Conservation (phyloP, 2,329 filamentous ascomycete genomes). For the Trichophyton benhamiae region DNA sequence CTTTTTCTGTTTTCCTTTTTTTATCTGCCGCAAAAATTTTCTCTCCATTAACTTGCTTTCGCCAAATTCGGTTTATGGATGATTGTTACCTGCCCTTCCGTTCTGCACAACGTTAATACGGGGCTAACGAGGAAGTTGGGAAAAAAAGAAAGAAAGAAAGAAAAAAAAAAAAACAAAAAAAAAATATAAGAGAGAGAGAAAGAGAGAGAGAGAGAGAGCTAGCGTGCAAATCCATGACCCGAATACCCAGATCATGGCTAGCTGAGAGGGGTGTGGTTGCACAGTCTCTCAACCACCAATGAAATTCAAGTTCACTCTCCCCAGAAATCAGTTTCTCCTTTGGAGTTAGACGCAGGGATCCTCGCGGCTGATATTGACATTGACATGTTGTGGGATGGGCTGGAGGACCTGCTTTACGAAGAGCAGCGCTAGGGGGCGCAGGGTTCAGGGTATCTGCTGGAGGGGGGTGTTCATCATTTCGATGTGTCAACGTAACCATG, state of each 20-base stretch:
- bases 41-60: not conserved
- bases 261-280: not conserved
- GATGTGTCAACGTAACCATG: constrained; percentile 1
- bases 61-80: constrained; percentile 1
- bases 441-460: not conserved
- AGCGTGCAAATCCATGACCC: not conserved
- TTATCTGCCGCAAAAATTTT: not conserved
- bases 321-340: not conserved
- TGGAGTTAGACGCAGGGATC: not conserved
- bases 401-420: not conserved
- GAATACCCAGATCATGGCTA: not conserved
- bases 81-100: not conserved
- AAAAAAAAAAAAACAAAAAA: too few species aligned
- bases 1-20: not conserved
- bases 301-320: not conserved
- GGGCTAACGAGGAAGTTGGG: not conserved
- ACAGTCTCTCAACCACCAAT: not conserved
- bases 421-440: not conserved
- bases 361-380: not conserved
- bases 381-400: not conserved
- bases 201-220: not conserved
- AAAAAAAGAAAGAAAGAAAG: not conserved
- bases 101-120: not conserved
- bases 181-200: too few species aligned
- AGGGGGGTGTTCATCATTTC: not conserved